Conservation (phyloP, 441 rosid genomes). For the Adansonia madagascariensis region DNA sequence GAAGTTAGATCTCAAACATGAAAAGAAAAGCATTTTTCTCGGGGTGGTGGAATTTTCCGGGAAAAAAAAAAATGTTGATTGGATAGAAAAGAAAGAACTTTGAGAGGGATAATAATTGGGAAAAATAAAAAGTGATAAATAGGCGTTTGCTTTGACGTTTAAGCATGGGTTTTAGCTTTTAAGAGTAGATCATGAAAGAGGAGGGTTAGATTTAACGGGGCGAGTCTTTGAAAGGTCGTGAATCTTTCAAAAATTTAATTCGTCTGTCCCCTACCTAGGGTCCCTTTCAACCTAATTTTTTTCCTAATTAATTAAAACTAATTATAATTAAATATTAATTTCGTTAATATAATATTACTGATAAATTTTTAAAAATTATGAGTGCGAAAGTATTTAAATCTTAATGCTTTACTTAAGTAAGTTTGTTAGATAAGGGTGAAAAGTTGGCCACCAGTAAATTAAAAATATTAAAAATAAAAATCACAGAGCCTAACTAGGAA, state of each 20-base stretch:
- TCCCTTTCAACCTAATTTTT: slow-evolving; percentile 28
- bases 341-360: too few species aligned
- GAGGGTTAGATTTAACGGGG: slow-evolving; percentile 35
- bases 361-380: too few species aligned
- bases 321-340: background rate
- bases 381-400: too few species aligned
- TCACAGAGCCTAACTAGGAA: background rate
- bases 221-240: background rate
- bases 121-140: background rate
- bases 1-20: slow-evolving; percentile 15
- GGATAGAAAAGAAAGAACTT: background rate
- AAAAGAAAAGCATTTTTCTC: background rate
- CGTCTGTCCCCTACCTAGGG: slow-evolving; percentile 35
- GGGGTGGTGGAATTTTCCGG: slow-evolving; percentile 20
- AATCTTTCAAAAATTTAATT: slow-evolving; percentile 13
- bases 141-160: slow-evolving; percentile 29
- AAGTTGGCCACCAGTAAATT: too few species aligned
- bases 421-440: too few species aligned
- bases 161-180: slow-evolving; percentile 20
- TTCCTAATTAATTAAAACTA: slow-evolving; percentile 2
- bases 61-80: background rate
- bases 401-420: too few species aligned
- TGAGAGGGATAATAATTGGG: slow-evolving; percentile 31
- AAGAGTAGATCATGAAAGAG: background rate
- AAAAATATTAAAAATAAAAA: too few species aligned